phyloP scores from a whole-genome alignment of 768 basidiomycete genomes.

The Rhodotorula taiwanensis region DNA sequence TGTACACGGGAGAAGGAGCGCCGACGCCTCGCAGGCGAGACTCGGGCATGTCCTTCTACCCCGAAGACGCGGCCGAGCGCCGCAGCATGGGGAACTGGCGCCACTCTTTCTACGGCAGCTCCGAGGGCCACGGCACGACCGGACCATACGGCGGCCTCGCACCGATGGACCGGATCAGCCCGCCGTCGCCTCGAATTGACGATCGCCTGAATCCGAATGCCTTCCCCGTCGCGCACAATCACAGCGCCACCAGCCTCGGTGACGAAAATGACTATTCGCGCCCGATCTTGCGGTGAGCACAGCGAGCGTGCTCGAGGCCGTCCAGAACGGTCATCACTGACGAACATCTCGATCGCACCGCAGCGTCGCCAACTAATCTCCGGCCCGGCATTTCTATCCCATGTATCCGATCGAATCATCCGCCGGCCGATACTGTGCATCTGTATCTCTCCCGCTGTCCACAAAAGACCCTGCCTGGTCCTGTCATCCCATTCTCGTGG shows the following conservation, averaged over 20 bases:
- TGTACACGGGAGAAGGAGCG: slow-evolving; percentile 7
- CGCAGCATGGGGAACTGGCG: slow-evolving; percentile 7
- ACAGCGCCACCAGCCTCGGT: slow-evolving; percentile 17
- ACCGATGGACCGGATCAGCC: not conserved
- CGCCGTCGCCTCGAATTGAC: not conserved
- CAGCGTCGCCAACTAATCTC: slow-evolving; percentile 34
- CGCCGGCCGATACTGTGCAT: no score
- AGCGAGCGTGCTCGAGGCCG: no score
- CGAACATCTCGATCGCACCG: no score
- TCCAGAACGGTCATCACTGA: no score
- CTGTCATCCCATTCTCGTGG: no score
- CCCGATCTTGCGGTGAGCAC: slow-evolving; percentile 27
- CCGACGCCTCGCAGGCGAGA: slow-evolving; percentile 3
- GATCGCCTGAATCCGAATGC: slow-evolving; percentile 22
- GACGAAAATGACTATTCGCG: slow-evolving; percentile 33
- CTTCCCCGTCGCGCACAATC: not conserved
- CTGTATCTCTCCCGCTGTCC: no score
- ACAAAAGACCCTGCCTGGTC: no score
- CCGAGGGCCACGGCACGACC: not conserved
- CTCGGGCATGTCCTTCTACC: slow-evolving; percentile 23
- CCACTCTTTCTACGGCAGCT: slow-evolving; percentile 20
- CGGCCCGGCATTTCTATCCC: not conserved
- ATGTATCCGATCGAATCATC: no score
- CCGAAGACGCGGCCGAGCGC: not conserved
- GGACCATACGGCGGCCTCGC: not conserved